phyloP scores from a whole-genome alignment of 352 stramenopile species.

The Blastocystis sp. region DNA sequence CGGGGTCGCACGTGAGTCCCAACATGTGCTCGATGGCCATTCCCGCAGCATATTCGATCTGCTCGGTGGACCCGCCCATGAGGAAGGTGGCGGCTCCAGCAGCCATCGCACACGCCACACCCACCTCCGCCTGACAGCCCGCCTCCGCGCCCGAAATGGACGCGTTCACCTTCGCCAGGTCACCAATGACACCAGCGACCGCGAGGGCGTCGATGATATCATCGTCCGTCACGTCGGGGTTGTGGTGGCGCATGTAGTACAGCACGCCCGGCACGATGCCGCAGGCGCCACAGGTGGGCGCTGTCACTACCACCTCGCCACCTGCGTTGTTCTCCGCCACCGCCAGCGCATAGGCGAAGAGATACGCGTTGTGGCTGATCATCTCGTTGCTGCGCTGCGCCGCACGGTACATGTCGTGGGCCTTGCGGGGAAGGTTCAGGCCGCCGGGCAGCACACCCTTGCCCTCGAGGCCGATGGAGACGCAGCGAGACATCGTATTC shows the following conservation, averaged over 20 bases:
- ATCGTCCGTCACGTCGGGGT: constrained; percentile 54
- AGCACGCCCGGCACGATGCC: constrained; percentile 58
- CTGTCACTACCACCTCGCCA: constrained; percentile 57
- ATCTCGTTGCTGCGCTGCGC: constrained; percentile 48
- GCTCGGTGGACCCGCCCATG: constrained; percentile 57
- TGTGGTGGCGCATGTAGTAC: constrained; percentile 55
- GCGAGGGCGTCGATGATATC: constrained; percentile 57
- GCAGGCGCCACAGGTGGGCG: constrained; percentile 59
- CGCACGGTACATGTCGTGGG: constrained; percentile 49
- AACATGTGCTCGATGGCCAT: constrained; percentile 61
- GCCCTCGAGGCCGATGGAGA: constrained; percentile 56
- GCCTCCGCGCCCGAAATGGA: constrained; percentile 59
- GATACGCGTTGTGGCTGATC: constrained; percentile 45
- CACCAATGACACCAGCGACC: constrained; percentile 57
- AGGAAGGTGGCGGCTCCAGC: constrained; percentile 54
- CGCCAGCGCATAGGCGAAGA: constrained; percentile 59
- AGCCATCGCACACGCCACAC: constrained; percentile 59
- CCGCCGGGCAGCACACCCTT: constrained; percentile 56
- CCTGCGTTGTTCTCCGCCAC: constrained; percentile 60
- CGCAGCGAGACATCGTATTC: constrained; percentile 58
- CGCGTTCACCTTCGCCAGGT: constrained; percentile 59
- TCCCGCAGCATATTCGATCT: constrained; percentile 59
- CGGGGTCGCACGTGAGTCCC: constrained; percentile 59
- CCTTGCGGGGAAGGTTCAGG: constrained; percentile 58
- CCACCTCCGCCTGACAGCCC: constrained; percentile 60